Base-by-base conservation (phyloP, 305 asterid species). In the Fraxinus xanthoxyloides region DNA sequence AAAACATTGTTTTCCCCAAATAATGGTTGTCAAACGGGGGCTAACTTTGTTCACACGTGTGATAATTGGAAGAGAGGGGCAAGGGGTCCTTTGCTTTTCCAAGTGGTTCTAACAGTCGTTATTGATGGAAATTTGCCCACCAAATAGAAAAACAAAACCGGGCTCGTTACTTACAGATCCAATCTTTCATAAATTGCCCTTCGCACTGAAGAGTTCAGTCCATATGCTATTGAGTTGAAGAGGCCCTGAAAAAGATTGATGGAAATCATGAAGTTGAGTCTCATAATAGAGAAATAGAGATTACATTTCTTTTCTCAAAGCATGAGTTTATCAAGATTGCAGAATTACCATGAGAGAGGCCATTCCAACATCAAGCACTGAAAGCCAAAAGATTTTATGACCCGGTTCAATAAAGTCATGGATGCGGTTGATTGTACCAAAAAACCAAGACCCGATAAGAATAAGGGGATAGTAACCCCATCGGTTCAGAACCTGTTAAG, bases 391-490 rank as follows among this genome's bases (percentile, higher is more conserved):
- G 82, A 96, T 92, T 85, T 89, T 92, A 79, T 91, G 98, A 72
- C 90, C 93, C 4, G 98, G 99, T 85, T 92, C 98, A 67, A 93
- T 89, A 84, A 96, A 91, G 84, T 94, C 98, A 76, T 96, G 99
- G 84, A 96, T 93, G 76, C 97, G 98, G 87, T 96, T 96, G 86
- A 96, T 90, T 74, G 99, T 94, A 84, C 97, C 99, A 34, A 96
- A 96, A 89, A 91, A 93, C 98, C 99, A 94, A 7, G 99, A 94
- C 19, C 97, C 99, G 61, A 96, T 94, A 31, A 96, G 93, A 86
- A 96, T 93, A 79, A 96, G 98, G 34, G 99, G 98, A 86, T 96
- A 94, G 90, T 96, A 96, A 78, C 99, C 98, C 98, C 99, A 96
- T 81, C 97, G 89, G 80, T 90, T 94, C 72, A 94, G 85, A 17